Percentiles rank a stretch among this genome's conserved stretches.
phyloP scores from a whole-genome alignment of 495 filamentous ascomycete genomes.

The Xylaria castorea region DNA sequence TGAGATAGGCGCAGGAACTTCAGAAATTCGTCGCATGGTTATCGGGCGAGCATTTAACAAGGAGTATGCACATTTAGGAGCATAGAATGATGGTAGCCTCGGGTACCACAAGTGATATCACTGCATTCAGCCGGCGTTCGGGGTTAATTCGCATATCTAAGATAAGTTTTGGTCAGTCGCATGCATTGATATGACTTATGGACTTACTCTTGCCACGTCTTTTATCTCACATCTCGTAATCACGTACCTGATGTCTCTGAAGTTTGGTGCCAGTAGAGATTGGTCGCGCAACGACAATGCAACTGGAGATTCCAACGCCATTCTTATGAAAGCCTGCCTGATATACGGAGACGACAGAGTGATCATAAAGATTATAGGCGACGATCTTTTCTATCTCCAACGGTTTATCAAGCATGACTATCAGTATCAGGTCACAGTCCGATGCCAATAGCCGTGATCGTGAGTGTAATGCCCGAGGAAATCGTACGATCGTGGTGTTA shows the following conservation, averaged over 20 bases:
- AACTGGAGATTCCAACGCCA: not conserved
- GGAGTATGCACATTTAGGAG: constrained; percentile 67
- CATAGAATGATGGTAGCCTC: constrained; percentile 26
- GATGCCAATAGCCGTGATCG: not conserved
- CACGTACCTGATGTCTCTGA: not conserved
- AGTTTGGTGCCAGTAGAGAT: constrained; percentile 1
- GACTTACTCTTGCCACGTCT: not conserved
- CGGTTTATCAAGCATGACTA: constrained; percentile 5
- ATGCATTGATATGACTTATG: constrained; percentile 19
- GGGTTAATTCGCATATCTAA: constrained; percentile 4
- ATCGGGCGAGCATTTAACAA: constrained; percentile 95
- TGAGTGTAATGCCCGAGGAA: not conserved
- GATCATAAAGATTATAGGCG: constrained; percentile 1
- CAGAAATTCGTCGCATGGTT: constrained; percentile 91
- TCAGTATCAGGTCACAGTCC: not conserved
- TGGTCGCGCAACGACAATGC: not conserved
- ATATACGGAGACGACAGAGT: not conserved
- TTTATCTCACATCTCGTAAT: not conserved
- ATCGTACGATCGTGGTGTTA: constrained; percentile 23
- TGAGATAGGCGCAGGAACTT: constrained; percentile 97
- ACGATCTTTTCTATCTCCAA: not conserved
- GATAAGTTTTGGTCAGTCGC: not conserved
- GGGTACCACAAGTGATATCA: not conserved
- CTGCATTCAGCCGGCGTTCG: constrained; percentile 33
- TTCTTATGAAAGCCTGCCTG: not conserved